These are phyloP conservation scores for Cetraspora pellucida DNA, from an alignment of 192 early-diverging fungal genomes.

Conservation along the genomic window DNA sequence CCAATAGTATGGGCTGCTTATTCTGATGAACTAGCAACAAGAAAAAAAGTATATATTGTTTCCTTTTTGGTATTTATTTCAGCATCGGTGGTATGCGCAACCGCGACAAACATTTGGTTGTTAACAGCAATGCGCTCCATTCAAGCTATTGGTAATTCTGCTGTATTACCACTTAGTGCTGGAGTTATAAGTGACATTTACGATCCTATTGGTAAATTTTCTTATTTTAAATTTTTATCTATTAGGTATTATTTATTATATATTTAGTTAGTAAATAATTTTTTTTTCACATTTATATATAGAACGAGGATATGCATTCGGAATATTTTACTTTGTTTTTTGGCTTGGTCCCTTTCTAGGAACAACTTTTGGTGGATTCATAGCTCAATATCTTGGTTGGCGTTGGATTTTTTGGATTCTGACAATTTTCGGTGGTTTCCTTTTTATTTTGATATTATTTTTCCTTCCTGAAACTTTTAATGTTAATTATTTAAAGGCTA, in stretches of 20 bases:
- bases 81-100: slow-evolving; percentile 39
- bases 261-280: slow-evolving; percentile 3
- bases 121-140: slow-evolving; percentile 42
- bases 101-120: slow-evolving; percentile 45
- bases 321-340: not conserved
- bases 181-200: slow-evolving; percentile 47
- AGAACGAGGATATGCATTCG: slow-evolving; percentile 1
- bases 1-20: slow-evolving; percentile 46
- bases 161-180: slow-evolving; percentile 40
- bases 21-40: slow-evolving; percentile 39
- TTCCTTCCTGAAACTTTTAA: slow-evolving; percentile 23
- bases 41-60: slow-evolving; percentile 43
- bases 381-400: slow-evolving; percentile 2
- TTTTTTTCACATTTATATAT: not conserved
- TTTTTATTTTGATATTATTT: not conserved
- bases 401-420: slow-evolving; percentile 14
- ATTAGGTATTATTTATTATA: slow-evolving; percentile 5
- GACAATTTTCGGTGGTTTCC: not conserved
- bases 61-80: slow-evolving; percentile 45
- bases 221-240: slow-evolving; percentile 18
- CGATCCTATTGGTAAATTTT: not conserved
- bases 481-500: not conserved
- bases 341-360: not conserved
- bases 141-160: slow-evolving; percentile 42
- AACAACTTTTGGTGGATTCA: not conserved